phyloP scores from a whole-genome alignment of 2,329 filamentous ascomycete species.

The Thyridium curvatum region DNA sequence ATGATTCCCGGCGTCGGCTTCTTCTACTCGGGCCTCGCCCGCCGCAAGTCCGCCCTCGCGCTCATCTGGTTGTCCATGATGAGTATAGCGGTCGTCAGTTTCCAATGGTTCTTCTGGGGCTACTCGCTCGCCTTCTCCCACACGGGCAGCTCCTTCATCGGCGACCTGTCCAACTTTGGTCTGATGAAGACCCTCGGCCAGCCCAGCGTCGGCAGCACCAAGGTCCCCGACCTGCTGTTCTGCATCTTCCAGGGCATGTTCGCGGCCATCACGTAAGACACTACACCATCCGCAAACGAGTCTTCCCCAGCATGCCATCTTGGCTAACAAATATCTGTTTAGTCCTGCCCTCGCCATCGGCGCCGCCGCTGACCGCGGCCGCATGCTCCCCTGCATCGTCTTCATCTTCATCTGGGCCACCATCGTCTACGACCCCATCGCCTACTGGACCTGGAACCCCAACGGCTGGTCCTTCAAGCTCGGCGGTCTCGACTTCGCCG shows the following conservation, averaged over 20 bases:
- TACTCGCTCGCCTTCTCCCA: slow-evolving; percentile 83
- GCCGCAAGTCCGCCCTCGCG: slow-evolving; percentile 81
- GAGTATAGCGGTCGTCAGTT: slow-evolving; percentile 70
- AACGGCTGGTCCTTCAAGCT: slow-evolving; percentile 66
- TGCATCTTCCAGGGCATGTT: slow-evolving; percentile 88
- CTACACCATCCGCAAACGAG: too few relatives aligned
- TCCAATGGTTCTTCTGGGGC: slow-evolving; percentile 97
- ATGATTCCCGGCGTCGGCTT: slow-evolving; percentile 94
- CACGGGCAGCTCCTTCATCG: slow-evolving; percentile 70
- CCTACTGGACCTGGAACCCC: slow-evolving; percentile 73
- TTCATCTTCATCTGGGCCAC: slow-evolving; percentile 69
- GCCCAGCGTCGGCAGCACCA: slow-evolving; percentile 65
- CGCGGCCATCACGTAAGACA: slow-evolving; percentile 73
- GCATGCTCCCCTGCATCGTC: slow-evolving; percentile 53
- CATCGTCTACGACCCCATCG: slow-evolving; percentile 66
- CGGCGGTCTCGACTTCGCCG: slow-evolving; percentile 67
- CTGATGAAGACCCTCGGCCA: slow-evolving; percentile 70
- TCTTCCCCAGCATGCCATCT: too few relatives aligned
- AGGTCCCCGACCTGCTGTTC: slow-evolving; percentile 77
- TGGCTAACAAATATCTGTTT: slow-evolving; percentile 3
- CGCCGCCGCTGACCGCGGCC: slow-evolving; percentile 54
- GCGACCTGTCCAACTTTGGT: slow-evolving; percentile 75
- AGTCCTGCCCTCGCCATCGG: slow-evolving; percentile 53
- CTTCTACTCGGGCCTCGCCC: slow-evolving; percentile 88
- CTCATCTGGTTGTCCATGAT: slow-evolving; percentile 83